Evolutionary conservation across 148 eudicot genomes (phyloP), one percentile per base, ranked within the genome.

Genomic region (Talinum fruticosum): DNA sequence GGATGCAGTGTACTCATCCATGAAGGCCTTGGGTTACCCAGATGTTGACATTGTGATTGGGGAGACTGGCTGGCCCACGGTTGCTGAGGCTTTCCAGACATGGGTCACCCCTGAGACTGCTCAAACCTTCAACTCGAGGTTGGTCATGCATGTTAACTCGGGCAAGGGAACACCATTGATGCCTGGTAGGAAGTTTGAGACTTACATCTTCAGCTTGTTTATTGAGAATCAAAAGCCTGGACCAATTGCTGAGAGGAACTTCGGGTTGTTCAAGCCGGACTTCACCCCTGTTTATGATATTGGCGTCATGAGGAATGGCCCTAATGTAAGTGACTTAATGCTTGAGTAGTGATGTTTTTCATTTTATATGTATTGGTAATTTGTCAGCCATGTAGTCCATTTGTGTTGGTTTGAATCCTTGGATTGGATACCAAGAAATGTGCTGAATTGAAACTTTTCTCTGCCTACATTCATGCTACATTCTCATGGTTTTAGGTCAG

Each of bases 11-110:
- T 84, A 28, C 66, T 79, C 82, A 45, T 82, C 96, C n/a, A 94
- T 94, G 97, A 86, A 82, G 82, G 85, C 75, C 14, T 64, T 92
- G 70, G 96, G 96, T 0, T 92, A 57, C 36, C 78, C 74, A 0
- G 93, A 92, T 49, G 96, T 94, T 32, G 90, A 86, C 38, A 87
- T 94, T 41, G 97, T 83, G 18, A 86, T 87, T 8, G 98, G 91
- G 2, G 98, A 94, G 84, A 91, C 94, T 0, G 98, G 98, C 35
- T 94, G 98, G 98, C 91, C 98, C 0, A 87, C 94, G 2, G 47
- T 72, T 35, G 93, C 90, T 7, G 98, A 90, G 49, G 73, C 86
- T 0, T 81, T 77, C 19, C 83, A 89, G 86, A 77, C 85, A 2
- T 86, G 86, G 67, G 84, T 85, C 16, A 92, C 72, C 23, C 84